Conservation (phyloP, 1,284 basidiomycete genomes). For the Fistulinella cinereoalba region DNA sequence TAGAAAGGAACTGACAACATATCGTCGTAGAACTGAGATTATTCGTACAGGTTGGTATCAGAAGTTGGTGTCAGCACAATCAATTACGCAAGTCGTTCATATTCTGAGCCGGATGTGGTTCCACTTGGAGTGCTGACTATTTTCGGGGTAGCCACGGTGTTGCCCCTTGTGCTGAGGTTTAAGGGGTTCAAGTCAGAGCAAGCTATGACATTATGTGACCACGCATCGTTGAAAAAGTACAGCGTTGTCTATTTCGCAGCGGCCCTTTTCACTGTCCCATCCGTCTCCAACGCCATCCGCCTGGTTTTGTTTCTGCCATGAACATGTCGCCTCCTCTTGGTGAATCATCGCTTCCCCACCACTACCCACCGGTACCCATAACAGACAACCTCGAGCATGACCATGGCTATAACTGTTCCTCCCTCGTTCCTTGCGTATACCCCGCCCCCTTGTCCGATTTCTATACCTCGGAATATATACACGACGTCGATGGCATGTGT, state of each 20-base stretch:
- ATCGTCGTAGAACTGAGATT: constrained; percentile 3
- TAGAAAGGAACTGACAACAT: constrained; percentile 8
- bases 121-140: constrained; percentile 20
- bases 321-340: constrained; percentile 28
- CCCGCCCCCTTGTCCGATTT: constrained; percentile 20
- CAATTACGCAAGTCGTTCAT: constrained; percentile 18
- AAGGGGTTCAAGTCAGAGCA: constrained; percentile 20
- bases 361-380: constrained; percentile 8
- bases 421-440: constrained; percentile 13
- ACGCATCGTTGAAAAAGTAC: no score
- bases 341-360: constrained; percentile 21
- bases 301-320: constrained; percentile 25
- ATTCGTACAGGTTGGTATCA: no score
- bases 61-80: no score
- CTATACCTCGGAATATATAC: constrained; percentile 30
- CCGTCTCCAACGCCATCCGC: constrained; percentile 10
- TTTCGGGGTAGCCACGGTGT: constrained; percentile 32
- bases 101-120: constrained; percentile 21
- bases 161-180: constrained; percentile 24
- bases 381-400: constrained; percentile 21
- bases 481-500: constrained; percentile 31
- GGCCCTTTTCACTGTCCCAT: no score
- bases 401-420: constrained; percentile 26
- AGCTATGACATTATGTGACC: constrained; percentile 24
- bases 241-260: no score